Evolutionary conservation across 1,284 basidiomycete genomes (phyloP).

Genomic region (Trametes polyzona): DNA sequence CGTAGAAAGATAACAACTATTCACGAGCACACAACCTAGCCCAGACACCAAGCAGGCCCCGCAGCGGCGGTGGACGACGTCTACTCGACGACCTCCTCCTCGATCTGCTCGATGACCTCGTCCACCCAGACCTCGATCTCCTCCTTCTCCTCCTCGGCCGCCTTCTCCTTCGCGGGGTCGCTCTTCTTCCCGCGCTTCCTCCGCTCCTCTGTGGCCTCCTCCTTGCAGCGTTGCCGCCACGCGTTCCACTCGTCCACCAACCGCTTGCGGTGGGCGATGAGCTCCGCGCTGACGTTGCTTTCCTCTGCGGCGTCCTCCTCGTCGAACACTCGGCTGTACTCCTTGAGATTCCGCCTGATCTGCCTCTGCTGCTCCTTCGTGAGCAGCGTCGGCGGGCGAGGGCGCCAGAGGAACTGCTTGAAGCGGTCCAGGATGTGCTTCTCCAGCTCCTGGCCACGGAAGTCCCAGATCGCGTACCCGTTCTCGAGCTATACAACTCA

Average conservation of each 20-base stretch:
- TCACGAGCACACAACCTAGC: constrained; percentile 15
- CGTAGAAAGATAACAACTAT: constrained; percentile 18
- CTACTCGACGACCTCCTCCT: constrained; percentile 73
- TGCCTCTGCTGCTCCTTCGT: constrained; percentile 88
- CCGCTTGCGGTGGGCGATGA: constrained; percentile 89
- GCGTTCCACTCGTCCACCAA: constrained; percentile 99
- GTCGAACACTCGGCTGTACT: constrained; percentile 92
- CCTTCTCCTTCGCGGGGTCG: constrained; percentile 39
- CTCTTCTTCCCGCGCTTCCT: constrained; percentile 42
- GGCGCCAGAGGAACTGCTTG: constrained; percentile 99
- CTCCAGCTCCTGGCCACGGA: constrained; percentile 90
- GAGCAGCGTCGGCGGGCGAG: constrained; percentile 87
- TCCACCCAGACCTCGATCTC: constrained; percentile 92
- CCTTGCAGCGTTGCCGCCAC: constrained; percentile 75
- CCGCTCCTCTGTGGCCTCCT: constrained; percentile 58
- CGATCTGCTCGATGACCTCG: constrained; percentile 88
- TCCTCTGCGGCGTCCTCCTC: constrained; percentile 97
- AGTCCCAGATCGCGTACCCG: constrained; percentile 97
- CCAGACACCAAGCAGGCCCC: not conserved
- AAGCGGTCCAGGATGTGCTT: constrained; percentile 93
- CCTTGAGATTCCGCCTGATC: constrained; percentile 89
- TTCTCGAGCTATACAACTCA: constrained; percentile 86
- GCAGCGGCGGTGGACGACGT: not conserved
- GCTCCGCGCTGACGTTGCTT: constrained; percentile 92
- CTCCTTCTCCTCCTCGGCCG: constrained; percentile 68